These are phyloP conservation scores for Nyssa sinensis DNA, from an alignment of 148 eudicot genomes.

Conservation along the genomic window DNA sequence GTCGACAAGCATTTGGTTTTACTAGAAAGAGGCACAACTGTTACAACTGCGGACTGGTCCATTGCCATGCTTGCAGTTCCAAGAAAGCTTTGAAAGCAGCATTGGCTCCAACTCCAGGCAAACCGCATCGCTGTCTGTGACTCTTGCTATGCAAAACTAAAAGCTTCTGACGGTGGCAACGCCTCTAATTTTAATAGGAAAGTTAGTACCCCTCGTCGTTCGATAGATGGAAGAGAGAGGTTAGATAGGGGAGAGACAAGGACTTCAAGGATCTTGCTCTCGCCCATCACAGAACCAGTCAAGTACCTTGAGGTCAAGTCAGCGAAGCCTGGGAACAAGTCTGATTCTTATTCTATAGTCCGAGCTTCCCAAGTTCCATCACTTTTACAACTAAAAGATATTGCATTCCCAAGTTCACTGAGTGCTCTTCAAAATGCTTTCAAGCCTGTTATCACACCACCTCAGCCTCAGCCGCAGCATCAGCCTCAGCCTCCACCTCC, in stretches of 20 bases:
- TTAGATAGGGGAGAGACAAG: conserved; percentile 34
- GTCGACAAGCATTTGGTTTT: conserved; percentile 75
- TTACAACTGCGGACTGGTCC: conserved; percentile 70
- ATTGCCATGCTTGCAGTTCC: conserved; percentile 74
- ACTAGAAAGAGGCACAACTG: conserved; percentile 74
- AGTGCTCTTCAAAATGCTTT: conserved; percentile 60
- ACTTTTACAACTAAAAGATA: conserved; percentile 53
- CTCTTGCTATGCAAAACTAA: conserved; percentile 64
- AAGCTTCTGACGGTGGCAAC: conserved; percentile 35
- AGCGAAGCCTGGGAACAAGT: conserved; percentile 36
- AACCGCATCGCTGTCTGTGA: conserved; percentile 87
- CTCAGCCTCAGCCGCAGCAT: conserved; percentile 35
- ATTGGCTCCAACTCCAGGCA: conserved; percentile 76
- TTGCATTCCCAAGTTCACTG: conserved; percentile 73
- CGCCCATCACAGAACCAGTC: conserved; percentile 55
- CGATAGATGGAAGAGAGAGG: conserved; percentile 44
- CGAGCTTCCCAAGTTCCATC: conserved; percentile 80
- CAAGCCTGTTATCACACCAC: conserved; percentile 34
- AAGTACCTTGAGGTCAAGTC: conserved; percentile 72
- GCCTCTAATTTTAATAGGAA: conserved; percentile 30
- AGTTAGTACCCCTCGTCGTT: conserved; percentile 39
- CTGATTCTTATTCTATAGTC: conserved; percentile 53
- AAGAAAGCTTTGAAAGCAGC: conserved; percentile 70
- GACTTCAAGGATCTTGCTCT: conserved; percentile 48
- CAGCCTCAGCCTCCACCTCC: no score